These are phyloP conservation scores for Pleurotus djamor DNA, from an alignment of 768 basidiomycete species.

Conservation along the genomic window DNA sequence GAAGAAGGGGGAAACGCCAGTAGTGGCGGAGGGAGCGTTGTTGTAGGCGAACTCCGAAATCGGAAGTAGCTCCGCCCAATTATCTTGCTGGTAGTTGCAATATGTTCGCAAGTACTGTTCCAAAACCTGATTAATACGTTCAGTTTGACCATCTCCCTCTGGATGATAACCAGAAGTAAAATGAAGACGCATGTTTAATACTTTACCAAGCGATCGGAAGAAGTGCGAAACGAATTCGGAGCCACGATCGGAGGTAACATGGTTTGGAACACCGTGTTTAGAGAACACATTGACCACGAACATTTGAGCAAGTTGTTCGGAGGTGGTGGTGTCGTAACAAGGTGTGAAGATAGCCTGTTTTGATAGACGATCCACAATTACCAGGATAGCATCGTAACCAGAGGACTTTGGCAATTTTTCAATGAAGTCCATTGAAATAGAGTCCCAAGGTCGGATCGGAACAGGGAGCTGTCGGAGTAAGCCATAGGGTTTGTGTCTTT, in stretches of 20 bases:
- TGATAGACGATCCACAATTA: constrained; percentile 17
- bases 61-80: constrained; percentile 38
- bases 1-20: constrained; percentile 32
- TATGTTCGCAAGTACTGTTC: constrained; percentile 33
- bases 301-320: neutral
- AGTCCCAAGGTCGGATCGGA: constrained; percentile 23
- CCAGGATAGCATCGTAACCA: constrained; percentile 30
- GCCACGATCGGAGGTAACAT: neutral
- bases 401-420: constrained; percentile 23
- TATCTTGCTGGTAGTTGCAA: constrained; percentile 34
- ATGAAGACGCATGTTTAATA: constrained; percentile 1
- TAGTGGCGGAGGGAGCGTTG: constrained; percentile 27
- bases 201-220: neutral
- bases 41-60: constrained; percentile 41
- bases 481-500: neutral
- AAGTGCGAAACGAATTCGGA: neutral
- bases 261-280: neutral
- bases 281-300: neutral
- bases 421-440: constrained; percentile 36
- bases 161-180: constrained; percentile 41
- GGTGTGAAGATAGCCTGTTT: constrained; percentile 19
- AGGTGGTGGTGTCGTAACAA: constrained; percentile 12
- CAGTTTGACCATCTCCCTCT: constrained; percentile 31
- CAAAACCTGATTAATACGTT: constrained; percentile 28
- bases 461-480: constrained; percentile 8